These are phyloP conservation scores for Dalbergia cochinchinensis DNA, from an alignment of 306 rosid genomes.

Conservation along the genomic window DNA sequence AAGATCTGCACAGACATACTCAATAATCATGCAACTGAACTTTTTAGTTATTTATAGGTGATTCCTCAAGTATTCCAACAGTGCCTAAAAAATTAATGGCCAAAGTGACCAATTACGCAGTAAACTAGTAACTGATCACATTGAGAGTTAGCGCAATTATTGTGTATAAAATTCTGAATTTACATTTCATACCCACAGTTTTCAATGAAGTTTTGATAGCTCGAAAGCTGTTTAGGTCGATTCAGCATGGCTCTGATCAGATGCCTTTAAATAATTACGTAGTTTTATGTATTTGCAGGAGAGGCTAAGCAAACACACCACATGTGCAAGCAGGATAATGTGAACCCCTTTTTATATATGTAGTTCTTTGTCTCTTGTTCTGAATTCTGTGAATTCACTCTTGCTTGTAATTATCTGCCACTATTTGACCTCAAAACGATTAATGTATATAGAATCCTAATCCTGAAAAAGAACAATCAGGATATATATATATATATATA, in stretches of 20 bases:
- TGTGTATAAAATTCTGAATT: no score
- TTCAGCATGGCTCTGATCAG: not conserved
- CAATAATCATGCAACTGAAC: no score
- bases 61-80: no score
- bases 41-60: no score
- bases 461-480: not conserved
- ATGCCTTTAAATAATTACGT: not conserved
- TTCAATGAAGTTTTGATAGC: not conserved
- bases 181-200: not conserved
- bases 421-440: not conserved
- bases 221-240: not conserved
- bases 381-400: slow-evolving; percentile 25
- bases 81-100: no score
- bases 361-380: slow-evolving; percentile 18
- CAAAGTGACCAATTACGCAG: no score
- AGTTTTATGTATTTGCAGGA: not conserved
- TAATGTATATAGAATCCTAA: not conserved
- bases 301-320: not conserved
- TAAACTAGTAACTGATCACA: no score
- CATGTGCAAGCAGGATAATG: slow-evolving; percentile 24
- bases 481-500: no score
- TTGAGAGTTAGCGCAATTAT: no score
- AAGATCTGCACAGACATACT: no score
- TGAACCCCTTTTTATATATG: no score
- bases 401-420: not conserved